Evolutionary conservation across 2,329 filamentous ascomycete species (phyloP), one percentile per base, ranked within the genome.

Genomic region (Exophiala calicioides): DNA sequence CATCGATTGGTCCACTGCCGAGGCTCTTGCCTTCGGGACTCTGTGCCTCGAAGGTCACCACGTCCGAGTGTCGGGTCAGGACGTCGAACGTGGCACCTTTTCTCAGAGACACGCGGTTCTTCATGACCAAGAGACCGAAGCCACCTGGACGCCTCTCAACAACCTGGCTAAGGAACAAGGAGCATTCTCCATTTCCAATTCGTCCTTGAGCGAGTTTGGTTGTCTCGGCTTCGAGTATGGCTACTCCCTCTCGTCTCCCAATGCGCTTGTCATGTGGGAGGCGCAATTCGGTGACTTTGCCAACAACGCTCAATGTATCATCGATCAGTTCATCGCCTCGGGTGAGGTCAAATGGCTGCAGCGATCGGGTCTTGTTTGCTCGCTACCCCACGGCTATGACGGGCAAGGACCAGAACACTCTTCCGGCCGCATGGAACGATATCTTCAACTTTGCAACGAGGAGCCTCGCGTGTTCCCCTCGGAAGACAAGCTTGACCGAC

Each of bases 241-340:
- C 52, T 98, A 98, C 77, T 98, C 93, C 3, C 76, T 98, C 52
- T 95, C 90, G 20, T 97, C 93, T 21, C 93, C 93, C 47, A 95
- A 96, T 66, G 91, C 93, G 27, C 82, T 98, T 19, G 91, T 98
- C 61, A 95, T 98, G 84, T 98, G 93, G 93, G 93, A 98, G 75
- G 93, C 93, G 27, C 93, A 98, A 72, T 98, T 98, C 64, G 93
- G 93, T 78, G 93, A 98, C 72, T 98, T 98, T 64, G 93, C 93
- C 78, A 98, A 98, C 80, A 98, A 96, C 65, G 91, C 93, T 32
- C 93, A 98, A 74, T 95, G 90, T 69, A 94, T 98, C 71, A 94
- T 98, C 65, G 93, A 98, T 69, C 93, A 98, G 73, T 98, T 98
- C 74, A 85, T 98, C 61, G 91, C 93, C 39, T 96, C 93, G 53